Conservation (phyloP, 306 rosid genomes). For the Fragaria vesca region DNA sequence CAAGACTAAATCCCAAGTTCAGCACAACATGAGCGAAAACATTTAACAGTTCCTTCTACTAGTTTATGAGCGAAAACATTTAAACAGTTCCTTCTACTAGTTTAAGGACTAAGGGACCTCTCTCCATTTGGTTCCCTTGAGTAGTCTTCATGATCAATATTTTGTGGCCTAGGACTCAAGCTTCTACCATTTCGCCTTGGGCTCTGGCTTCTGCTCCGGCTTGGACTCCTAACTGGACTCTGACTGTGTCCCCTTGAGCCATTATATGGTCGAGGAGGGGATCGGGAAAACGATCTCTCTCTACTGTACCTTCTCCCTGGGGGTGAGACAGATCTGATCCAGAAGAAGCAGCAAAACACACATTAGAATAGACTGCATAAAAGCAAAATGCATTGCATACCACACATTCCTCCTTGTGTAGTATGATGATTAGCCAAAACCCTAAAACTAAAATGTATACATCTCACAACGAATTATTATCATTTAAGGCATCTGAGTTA, state of each 20-base stretch:
- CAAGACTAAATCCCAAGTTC: neutral
- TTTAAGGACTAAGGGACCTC: conserved; percentile 66
- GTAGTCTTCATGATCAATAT: conserved; percentile 37
- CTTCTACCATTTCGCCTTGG: conserved; percentile 32
- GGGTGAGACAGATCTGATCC: conserved; percentile 71
- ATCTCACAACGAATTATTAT: neutral
- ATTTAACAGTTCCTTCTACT: neutral
- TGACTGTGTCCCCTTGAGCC: conserved; percentile 70
- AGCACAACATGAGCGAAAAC: neutral
- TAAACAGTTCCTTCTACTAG: neutral
- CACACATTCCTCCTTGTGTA: neutral
- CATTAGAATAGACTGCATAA: neutral
- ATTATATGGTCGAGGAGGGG: conserved; percentile 46
- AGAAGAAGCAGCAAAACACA: conserved; percentile 1
- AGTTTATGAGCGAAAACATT: conserved; percentile 27
- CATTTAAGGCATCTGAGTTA: conserved; percentile 1
- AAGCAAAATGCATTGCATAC: neutral
- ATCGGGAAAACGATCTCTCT: conserved; percentile 62
- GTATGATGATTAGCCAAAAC: neutral
- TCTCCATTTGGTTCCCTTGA: conserved; percentile 48
- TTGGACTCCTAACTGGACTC: conserved; percentile 56
- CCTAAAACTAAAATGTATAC: neutral
- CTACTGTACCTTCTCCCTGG: conserved; percentile 61
- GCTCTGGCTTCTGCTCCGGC: conserved; percentile 43
- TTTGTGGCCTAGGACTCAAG: conserved; percentile 16